Conservation (phyloP, 441 rosid genomes). For the Brassica hybrid region DNA sequence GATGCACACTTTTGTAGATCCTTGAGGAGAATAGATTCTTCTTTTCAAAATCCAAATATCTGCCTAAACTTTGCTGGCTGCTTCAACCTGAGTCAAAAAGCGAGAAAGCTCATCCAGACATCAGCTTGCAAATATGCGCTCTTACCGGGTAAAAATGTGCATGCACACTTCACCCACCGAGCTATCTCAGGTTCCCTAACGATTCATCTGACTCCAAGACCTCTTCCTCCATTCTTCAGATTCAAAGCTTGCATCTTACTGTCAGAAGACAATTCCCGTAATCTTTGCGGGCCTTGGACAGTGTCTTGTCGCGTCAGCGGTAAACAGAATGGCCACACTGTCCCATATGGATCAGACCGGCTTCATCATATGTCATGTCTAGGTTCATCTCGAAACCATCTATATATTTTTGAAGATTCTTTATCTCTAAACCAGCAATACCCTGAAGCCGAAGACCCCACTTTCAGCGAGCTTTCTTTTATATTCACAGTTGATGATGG, state of each 20-base stretch:
- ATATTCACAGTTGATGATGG: background rate
- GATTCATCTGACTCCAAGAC: background rate
- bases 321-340: background rate
- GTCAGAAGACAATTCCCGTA: background rate
- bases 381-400: background rate
- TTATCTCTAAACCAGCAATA: background rate
- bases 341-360: background rate
- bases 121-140: constrained; percentile 13
- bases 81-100: background rate
- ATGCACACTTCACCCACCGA: constrained; percentile 11
- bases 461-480: background rate
- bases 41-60: background rate
- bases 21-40: background rate
- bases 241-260: constrained; percentile 23
- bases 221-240: constrained; percentile 6
- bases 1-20: background rate
- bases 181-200: constrained; percentile 17
- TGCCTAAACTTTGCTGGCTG: constrained; percentile 2
- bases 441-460: background rate
- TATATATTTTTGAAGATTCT: background rate
- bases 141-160: constrained; percentile 10
- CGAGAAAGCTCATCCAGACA: constrained; percentile 15
- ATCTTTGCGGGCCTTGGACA: background rate
- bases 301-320: constrained; percentile 4
- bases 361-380: background rate